A percentile compares a stretch with the other conserved stretches of the same genome.
Conservation (phyloP, 225 moss, liverwort and hornwort genomes). For the Takakia lepidozioides region DNA sequence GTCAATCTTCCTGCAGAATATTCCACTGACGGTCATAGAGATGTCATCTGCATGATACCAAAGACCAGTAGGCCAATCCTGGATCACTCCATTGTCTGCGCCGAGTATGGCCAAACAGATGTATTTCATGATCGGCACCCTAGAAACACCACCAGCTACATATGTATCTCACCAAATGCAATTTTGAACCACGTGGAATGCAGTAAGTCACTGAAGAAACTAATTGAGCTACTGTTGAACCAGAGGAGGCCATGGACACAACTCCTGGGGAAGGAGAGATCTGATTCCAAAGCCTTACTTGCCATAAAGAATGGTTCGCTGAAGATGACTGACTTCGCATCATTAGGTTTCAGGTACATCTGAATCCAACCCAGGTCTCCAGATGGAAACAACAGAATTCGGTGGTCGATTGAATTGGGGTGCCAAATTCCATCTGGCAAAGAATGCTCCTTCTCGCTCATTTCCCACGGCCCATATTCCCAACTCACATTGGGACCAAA, state of each 20-base stretch:
- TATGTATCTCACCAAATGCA: too few relatives aligned
- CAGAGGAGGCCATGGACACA: too few relatives aligned
- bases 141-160: too few relatives aligned
- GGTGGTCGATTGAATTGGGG: conserved; percentile 24
- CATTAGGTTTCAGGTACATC: conserved; percentile 26
- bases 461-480: conserved; percentile 39
- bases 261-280: too few relatives aligned
- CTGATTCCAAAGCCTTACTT: too few relatives aligned
- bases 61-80: not conserved
- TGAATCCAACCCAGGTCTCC: conserved; percentile 45
- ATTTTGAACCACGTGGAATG: not conserved
- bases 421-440: conserved; percentile 31
- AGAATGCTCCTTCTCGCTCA: conserved; percentile 22
- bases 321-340: conserved; percentile 26
- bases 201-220: not conserved
- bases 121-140: not conserved
- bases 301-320: conserved; percentile 42
- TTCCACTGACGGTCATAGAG: not conserved
- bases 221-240: not conserved
- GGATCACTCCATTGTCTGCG: too few relatives aligned
- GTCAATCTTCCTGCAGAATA: not conserved
- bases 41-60: not conserved
- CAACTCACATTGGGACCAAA: conserved; percentile 30
- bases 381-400: conserved; percentile 24
- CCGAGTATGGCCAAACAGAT: too few relatives aligned